Base-by-base conservation (phyloP, 352 stramenopile genomes). In the Phytophthora foliorum region DNA sequence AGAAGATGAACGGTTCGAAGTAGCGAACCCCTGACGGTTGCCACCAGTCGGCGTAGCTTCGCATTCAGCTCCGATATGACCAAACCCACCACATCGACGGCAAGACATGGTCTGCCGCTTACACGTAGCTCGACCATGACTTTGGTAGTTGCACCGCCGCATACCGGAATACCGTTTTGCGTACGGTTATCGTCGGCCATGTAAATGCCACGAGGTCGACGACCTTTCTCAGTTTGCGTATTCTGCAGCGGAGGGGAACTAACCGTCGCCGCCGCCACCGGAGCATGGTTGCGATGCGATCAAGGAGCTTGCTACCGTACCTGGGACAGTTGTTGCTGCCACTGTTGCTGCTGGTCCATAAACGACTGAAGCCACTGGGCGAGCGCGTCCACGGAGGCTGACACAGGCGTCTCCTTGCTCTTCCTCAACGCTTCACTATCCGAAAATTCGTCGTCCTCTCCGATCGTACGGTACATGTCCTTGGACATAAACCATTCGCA, bases 401-500 rank as follows among this genome's bases (percentile, higher is more conserved):
- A 14, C 3, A 39, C 10, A 2, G 34, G 34, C 34, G 34, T 17
- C 34, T 14, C 5, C 14, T 39, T 39, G 1, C 6, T n/a, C n/a
- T n/a, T 39, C 34, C 9, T 32, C 29, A 10, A 39, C 34, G 34
- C 7, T 2, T 2, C 34, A 2, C 0, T 0, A 2, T 61, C 24
- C 7, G 49, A 27, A 10, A 61, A 59, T 4, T 36, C 36, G 8
- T 59, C 25, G 1, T 51, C 39, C 3, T 51, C 27, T 3, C 52
- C 54, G 16, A 52, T 17, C 0, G 39, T n/a, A 9, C 17, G 13
- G 25, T 50, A 38, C 39, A 61, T 61, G 7, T 51, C 41, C 10
- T 52, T 61, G 8, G 44, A 11, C 22, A 61, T 46, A 0, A 52
- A 27, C 39, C 36, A 51, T 21, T 61, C 54, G 10, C 54, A 61